phyloP scores from a whole-genome alignment of 345 rosid species.

The Reutealis trisperma region DNA sequence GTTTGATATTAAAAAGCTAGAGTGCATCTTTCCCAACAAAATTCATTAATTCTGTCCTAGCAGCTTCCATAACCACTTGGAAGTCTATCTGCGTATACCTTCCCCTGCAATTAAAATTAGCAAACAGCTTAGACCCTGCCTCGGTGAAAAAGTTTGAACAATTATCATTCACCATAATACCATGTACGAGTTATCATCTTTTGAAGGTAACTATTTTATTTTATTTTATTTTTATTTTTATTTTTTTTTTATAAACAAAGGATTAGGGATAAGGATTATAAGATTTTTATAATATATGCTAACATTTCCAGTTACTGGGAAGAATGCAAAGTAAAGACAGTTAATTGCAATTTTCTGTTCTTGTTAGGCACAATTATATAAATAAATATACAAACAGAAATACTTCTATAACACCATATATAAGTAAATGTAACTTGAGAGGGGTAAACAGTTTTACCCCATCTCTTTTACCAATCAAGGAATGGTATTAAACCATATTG shows the following conservation, averaged over 20 bases:
- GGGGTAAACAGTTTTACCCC: neutral
- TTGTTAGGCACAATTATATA: no score
- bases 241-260: neutral
- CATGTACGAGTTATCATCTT: neutral
- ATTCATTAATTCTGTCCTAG: slow-evolving; percentile 66
- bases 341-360: no score
- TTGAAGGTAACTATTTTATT: neutral
- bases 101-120: slow-evolving; percentile 56
- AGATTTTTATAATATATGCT: no score
- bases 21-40: slow-evolving; percentile 43
- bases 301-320: no score
- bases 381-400: no score
- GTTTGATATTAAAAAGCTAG: slow-evolving; percentile 20
- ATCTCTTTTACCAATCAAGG: neutral
- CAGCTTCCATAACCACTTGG: slow-evolving; percentile 75
- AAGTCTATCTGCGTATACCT: slow-evolving; percentile 70
- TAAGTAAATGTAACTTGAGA: neutral
- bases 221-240: no score
- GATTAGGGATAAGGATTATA: neutral
- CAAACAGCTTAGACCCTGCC: slow-evolving; percentile 6
- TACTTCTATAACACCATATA: no score
- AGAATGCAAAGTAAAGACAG: no score
- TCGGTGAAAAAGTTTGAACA: neutral
- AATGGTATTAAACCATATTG: neutral
- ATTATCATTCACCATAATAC: neutral